Evolutionary conservation across 2,329 filamentous ascomycete species (phyloP).

Genomic region (Sclerotinia trifoliorum): DNA sequence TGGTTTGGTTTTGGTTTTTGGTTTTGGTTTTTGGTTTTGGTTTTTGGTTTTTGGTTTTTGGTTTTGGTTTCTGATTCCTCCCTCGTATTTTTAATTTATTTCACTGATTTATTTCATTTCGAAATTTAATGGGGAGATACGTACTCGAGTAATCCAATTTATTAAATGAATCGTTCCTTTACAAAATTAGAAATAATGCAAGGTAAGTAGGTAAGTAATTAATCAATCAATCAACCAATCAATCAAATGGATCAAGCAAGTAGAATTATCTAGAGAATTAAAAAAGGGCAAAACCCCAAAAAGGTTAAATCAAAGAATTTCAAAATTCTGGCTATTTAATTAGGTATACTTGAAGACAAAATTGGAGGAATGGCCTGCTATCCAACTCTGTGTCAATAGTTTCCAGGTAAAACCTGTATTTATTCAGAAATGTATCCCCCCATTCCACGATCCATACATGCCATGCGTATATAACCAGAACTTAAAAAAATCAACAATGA

Average conservation of each 20-base stretch:
- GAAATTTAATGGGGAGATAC: too few relatives aligned
- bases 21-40: too few relatives aligned
- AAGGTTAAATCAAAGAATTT: slow-evolving; percentile 1
- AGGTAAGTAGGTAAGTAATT: too few relatives aligned
- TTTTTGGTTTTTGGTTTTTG: too few relatives aligned
- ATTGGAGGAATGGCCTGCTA: slow-evolving; percentile 13
- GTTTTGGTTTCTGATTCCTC: too few relatives aligned
- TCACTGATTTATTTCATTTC: too few relatives aligned
- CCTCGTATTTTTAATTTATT: too few relatives aligned
- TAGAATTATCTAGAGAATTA: not conserved
- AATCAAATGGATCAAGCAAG: not conserved
- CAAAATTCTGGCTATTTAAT: slow-evolving; percentile 11
- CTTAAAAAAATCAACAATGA: slow-evolving; percentile 1
- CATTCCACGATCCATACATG: slow-evolving; percentile 14
- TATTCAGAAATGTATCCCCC: slow-evolving; percentile 1
- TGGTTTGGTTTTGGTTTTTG: too few relatives aligned
- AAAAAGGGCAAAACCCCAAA: not conserved
- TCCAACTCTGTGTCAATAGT: not conserved
- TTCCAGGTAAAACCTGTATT: not conserved
- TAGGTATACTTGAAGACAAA: not conserved
- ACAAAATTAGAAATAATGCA: too few relatives aligned
- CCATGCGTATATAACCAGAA: slow-evolving; percentile 8
- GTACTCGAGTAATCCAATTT: too few relatives aligned
- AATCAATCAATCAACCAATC: too few relatives aligned
- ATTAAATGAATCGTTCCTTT: too few relatives aligned